Evolutionary conservation across 140 eudicot species (phyloP), one percentile per base, ranked within the genome.

Genomic region (Anethum foeniculum): DNA sequence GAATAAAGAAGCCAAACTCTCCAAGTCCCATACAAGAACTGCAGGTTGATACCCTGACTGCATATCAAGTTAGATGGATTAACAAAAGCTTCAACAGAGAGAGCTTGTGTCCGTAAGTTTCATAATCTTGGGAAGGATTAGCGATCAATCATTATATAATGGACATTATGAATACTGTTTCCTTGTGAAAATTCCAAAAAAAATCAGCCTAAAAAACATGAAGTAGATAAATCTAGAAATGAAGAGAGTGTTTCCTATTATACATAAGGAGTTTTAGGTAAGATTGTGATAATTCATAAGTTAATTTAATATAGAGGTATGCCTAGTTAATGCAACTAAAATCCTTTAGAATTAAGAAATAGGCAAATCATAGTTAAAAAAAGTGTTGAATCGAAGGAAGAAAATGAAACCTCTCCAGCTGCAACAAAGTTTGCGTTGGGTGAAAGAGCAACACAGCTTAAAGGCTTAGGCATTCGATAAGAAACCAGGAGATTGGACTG

Each of bases 41-140:
- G 88, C 85, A 85, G 97, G 89, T 77, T 85, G 93, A 69, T 77
- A 83, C 30, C 90, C 97, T 81, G 91, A 86, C 97, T 92, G 86
- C 81, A 83, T 76, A 73, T 36, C 65, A 82, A 62, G 83, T 79
- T 68, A 80, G 41, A 76, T 67, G 47, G 32, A 47, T 27, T 43
- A 64, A 27, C 69, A 51, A 64, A 60, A 65, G 30, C 9, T 64
- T n/a, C 64, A 65, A 1, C 76, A 79, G 48, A 27, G 32, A 62
- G 18, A 64, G 5, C 16, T 65, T 65, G 73, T 28, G 39, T 38
- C 18, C 0, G 13, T 72, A 41, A 12, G 65, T 41, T 14, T 41
- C 16, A 10, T 7, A 41, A 16, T 74, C 4, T 1, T 74, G 13
- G n/a, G 77, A 41, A 30, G 41, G 8, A 3, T 41, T 5, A 44